Evolutionary conservation across 768 basidiomycete species (phyloP), one percentile per base, ranked within the genome.

Genomic region (Boletales sp.): DNA sequence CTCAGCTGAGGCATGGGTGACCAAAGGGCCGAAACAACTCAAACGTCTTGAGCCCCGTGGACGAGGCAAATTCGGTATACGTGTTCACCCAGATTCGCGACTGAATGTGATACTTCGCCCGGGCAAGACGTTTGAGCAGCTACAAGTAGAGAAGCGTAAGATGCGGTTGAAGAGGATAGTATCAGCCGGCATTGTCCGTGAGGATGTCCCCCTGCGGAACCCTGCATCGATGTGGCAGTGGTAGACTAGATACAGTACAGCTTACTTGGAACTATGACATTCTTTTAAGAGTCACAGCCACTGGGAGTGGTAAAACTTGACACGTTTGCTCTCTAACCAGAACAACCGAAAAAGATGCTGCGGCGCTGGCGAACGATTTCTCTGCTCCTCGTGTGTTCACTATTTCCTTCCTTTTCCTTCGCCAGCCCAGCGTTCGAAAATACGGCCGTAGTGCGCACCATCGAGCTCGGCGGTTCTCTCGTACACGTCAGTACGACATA

Each of bases 1-100:
- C 40, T 35, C 58, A 97, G 94, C 91, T 40, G 87, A 97, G 69
- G 82, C 94, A 18, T 99, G 94, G 95, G 93, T 97, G 14, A 86
- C 82, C 41, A 97, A 98, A 67, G 93, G 87, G 6, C 74, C 75
- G 8, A 80, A 77, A 35, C 69, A 72, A 19, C 71, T 80, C 35
- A 83, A 80, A 52, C 81, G 85, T 46, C 57, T 92, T 17, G 92
- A 97, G 57, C 82, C 87, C 51, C 86, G 83, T 67, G 95, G 91
- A 46, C 82, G 94, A 55, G 89, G 87, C 31, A 85, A 86, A 58
- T 75, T 67, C 48, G 95, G 95, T 46, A 75, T 92, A 50, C 84
- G 86, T 43, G 75, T 79, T 12, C 90, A 90, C 64, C 86, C 83
- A 0, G 81, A 83, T 51, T 82, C 94, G 10, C 80, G 84, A 40